phyloP scores from a whole-genome alignment of 1,284 basidiomycete genomes.

The Rhodofomes roseus region DNA sequence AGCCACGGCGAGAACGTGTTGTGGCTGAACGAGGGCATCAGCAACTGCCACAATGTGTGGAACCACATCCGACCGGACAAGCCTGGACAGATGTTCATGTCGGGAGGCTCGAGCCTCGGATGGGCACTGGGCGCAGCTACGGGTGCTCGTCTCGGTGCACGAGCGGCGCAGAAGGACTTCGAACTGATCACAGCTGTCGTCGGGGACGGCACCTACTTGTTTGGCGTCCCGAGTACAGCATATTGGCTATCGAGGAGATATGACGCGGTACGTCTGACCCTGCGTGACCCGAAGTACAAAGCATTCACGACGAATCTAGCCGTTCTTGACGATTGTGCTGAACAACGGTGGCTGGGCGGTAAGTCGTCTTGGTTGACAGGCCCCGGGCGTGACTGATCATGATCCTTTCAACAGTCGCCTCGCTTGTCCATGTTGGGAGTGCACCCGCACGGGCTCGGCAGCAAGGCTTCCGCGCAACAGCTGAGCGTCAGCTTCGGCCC shows the following conservation, averaged over 20 bases:
- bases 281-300: background rate
- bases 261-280: slow-evolving; percentile 45
- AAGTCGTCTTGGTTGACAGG: slow-evolving; percentile 13
- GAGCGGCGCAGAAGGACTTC: slow-evolving; percentile 29
- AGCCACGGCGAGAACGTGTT: slow-evolving; percentile 39
- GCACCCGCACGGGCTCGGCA: slow-evolving; percentile 56
- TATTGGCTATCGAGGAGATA: slow-evolving; percentile 72
- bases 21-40: slow-evolving; percentile 62
- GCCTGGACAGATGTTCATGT: slow-evolving; percentile 47
- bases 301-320: slow-evolving; percentile 33
- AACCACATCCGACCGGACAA: slow-evolving; percentile 50
- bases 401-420: slow-evolving; percentile 41
- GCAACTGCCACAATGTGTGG: slow-evolving; percentile 53
- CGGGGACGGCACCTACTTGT: slow-evolving; percentile 68
- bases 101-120: slow-evolving; percentile 60
- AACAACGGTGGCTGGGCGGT: slow-evolving; percentile 73
- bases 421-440: slow-evolving; percentile 61
- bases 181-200: slow-evolving; percentile 57
- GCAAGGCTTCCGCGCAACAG: slow-evolving; percentile 39
- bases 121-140: slow-evolving; percentile 65
- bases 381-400: background rate
- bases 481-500: slow-evolving; percentile 67
- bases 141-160: slow-evolving; percentile 48
- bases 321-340: slow-evolving; percentile 65
- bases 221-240: slow-evolving; percentile 59